Percentiles rank a stretch among this genome's conserved stretches.
Evolutionary conservation across 306 rosid genomes (phyloP).

Genomic region (Gillenia trifoliata): DNA sequence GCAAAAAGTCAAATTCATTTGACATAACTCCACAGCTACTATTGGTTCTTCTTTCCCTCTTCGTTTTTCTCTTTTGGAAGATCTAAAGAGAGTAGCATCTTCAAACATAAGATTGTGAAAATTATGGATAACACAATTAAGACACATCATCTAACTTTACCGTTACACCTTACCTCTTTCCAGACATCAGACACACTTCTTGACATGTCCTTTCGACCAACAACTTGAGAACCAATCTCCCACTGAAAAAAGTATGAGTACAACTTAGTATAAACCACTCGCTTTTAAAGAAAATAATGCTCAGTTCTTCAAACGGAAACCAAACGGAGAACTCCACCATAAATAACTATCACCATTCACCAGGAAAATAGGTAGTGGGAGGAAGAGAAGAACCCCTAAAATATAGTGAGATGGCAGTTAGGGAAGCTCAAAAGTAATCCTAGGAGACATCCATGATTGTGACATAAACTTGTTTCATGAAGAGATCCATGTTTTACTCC

Average conservation of each 20-base stretch:
- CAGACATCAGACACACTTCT: slow-evolving; percentile 71
- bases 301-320: neutral
- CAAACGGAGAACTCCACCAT: neutral
- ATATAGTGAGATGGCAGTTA: neutral
- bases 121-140: neutral
- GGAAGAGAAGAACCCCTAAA: neutral
- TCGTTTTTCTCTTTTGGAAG: slow-evolving; percentile 65
- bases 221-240: slow-evolving; percentile 81
- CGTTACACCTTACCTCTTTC: slow-evolving; percentile 60
- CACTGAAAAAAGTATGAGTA: slow-evolving; percentile 41
- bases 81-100: slow-evolving; percentile 40
- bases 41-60: slow-evolving; percentile 51
- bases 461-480: neutral
- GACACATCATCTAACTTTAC: slow-evolving; percentile 14
- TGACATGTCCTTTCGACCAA: slow-evolving; percentile 81
- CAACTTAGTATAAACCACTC: neutral
- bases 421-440: neutral
- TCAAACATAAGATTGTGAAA: slow-evolving; percentile 16
- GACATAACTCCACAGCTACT: slow-evolving; percentile 23
- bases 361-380: neutral
- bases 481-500: neutral
- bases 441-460: neutral
- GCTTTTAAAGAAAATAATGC: neutral
- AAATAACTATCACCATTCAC: neutral
- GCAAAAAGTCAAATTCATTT: slow-evolving; percentile 61